Percentiles rank a stretch among this genome's conserved stretches.
Evolutionary conservation across 495 filamentous ascomycete genomes (phyloP).

Genomic region (Ramalina peruviana): DNA sequence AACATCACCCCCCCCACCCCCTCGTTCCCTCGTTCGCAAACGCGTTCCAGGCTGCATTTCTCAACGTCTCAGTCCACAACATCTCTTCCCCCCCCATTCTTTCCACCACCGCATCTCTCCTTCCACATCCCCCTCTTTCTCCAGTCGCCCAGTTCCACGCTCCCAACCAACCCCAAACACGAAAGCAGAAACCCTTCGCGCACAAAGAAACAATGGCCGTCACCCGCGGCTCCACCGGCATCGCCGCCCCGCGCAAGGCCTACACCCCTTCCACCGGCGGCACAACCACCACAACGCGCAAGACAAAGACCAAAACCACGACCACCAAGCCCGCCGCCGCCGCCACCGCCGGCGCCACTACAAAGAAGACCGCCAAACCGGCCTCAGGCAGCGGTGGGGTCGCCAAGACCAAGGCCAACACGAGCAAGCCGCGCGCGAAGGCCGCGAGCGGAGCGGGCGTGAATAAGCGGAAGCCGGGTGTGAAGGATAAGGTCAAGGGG

Average conservation of each 20-base stretch:
- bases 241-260: slow-evolving; percentile 6
- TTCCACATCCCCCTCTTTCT: background rate
- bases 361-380: slow-evolving; percentile 5
- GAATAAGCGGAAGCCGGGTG: slow-evolving; percentile 7
- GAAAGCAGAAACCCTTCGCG: background rate
- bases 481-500: slow-evolving; percentile 16
- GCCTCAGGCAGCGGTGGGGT: background rate
- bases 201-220: slow-evolving; percentile 7
- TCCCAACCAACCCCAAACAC: background rate
- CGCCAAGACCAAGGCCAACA: slow-evolving; percentile 13
- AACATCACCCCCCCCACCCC: background rate
- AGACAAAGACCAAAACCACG: slow-evolving; percentile 10
- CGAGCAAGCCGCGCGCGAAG: slow-evolving; percentile 14
- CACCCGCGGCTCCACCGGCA: slow-evolving; percentile 12
- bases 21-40: background rate
- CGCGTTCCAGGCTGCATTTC: background rate
- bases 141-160: background rate
- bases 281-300: background rate
- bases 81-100: background rate
- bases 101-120: background rate
- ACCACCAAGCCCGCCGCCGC: slow-evolving; percentile 3
- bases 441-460: slow-evolving; percentile 6
- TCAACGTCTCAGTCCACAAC: background rate
- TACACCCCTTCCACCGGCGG: slow-evolving; percentile 5
- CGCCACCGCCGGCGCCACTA: background rate